phyloP scores from a whole-genome alignment of 169 alveolate genomes.

The Plasmodium coatneyi region DNA sequence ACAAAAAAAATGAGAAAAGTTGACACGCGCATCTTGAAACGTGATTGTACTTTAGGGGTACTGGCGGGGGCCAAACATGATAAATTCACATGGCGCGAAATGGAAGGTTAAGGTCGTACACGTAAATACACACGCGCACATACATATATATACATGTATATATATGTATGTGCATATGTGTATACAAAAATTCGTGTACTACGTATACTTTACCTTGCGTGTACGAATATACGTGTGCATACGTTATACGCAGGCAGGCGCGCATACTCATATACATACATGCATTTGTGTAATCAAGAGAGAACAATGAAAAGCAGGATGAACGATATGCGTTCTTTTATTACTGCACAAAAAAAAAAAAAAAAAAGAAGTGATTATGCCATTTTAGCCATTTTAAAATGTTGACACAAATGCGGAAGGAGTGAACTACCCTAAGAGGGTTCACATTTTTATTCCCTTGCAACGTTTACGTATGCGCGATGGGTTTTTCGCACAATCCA shows the following conservation, averaged over 20 bases:
- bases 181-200: background rate
- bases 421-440: background rate
- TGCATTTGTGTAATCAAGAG: background rate
- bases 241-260: background rate
- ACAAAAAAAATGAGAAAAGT: background rate
- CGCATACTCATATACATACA: background rate
- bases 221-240: background rate
- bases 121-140: background rate
- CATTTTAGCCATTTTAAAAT: constrained; percentile 1
- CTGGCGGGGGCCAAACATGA: background rate
- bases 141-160: background rate
- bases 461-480: background rate
- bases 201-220: background rate
- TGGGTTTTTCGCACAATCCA: background rate
- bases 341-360: background rate
- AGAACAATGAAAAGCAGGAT: constrained; percentile 2
- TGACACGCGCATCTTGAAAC: background rate
- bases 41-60: background rate
- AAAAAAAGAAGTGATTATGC: background rate
- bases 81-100: background rate
- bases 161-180: background rate
- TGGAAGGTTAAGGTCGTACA: background rate
- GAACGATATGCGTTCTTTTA: background rate
- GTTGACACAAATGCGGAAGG: constrained; percentile 6
- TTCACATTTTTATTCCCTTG: background rate